A percentile compares a stretch with the other conserved stretches of the same genome.
Conservation (phyloP, 176 grass and related monocot species). For the Bonia amplexicaulis region DNA sequence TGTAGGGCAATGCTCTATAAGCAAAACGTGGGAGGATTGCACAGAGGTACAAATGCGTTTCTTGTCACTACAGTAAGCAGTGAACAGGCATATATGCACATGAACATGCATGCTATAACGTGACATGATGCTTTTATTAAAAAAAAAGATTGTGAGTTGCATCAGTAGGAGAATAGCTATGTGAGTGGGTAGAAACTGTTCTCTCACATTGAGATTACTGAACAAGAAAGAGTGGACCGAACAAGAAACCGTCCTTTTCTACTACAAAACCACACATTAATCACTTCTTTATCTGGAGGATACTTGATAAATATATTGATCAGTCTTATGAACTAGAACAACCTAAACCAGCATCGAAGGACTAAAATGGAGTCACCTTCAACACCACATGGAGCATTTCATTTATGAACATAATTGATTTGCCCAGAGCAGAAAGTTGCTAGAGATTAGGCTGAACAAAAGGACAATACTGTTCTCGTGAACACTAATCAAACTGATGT, state of each 20-base stretch:
- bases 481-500: not conserved
- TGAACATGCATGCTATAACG: slow-evolving; percentile 26
- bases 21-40: not conserved
- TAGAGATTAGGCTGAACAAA: not conserved
- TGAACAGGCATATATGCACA: slow-evolving; percentile 10
- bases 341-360: not conserved
- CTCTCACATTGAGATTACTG: slow-evolving; percentile 14
- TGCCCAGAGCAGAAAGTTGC: not conserved
- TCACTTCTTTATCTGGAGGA: not conserved
- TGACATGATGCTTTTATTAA: not conserved
- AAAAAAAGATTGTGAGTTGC: not conserved
- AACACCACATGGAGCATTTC: not conserved
- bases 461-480: not conserved
- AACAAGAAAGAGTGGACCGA: slow-evolving; percentile 21
- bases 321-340: not conserved
- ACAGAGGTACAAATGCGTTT: not conserved
- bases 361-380: not conserved
- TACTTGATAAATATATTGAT: not conserved
- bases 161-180: not conserved
- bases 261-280: not conserved
- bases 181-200: not conserved
- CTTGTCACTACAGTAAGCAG: not conserved
- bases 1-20: not conserved
- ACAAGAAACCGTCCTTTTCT: slow-evolving; percentile 16
- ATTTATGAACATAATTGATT: not conserved